These are phyloP conservation scores for Pseudocohnilembus persalinus DNA, from an alignment of 169 alveolate species.

Conservation along the genomic window DNA sequence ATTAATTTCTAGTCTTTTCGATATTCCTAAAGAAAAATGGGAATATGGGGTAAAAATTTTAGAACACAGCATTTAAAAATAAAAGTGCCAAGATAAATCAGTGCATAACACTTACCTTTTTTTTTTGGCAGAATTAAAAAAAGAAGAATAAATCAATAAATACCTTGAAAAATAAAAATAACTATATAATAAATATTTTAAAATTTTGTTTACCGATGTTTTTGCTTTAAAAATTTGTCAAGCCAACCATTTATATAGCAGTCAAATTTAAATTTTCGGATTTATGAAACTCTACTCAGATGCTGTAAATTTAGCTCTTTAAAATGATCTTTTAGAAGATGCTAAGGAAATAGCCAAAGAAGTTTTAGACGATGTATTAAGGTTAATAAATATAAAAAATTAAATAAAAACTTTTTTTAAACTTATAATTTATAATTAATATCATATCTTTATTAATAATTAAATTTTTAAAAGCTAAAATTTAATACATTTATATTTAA, in stretches of 20 bases:
- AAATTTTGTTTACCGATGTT: not conserved
- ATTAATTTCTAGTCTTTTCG: not conserved
- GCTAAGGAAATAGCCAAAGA: not conserved
- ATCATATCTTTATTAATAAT: no score
- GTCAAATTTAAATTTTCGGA: not conserved
- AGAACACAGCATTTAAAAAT: not conserved
- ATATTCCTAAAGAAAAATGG: not conserved
- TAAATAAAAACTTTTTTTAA: no score
- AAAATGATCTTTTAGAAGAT: not conserved
- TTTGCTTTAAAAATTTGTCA: not conserved
- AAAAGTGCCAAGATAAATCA: not conserved
- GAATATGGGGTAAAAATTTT: not conserved
- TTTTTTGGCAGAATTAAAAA: not conserved
- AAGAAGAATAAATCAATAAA: not conserved
- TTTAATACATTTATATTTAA: no score
- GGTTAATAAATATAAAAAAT: not conserved
- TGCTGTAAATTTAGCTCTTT: not conserved
- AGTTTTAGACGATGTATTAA: not conserved
- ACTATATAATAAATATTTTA: not conserved
- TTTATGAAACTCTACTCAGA: not conserved
- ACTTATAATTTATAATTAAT: no score
- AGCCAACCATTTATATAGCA: no score
- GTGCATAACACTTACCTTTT: not conserved
- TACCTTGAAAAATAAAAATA: no score
- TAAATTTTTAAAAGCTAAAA: no score